These are phyloP conservation scores for Russula brevipes DNA, from an alignment of 768 basidiomycete genomes.

Conservation along the genomic window DNA sequence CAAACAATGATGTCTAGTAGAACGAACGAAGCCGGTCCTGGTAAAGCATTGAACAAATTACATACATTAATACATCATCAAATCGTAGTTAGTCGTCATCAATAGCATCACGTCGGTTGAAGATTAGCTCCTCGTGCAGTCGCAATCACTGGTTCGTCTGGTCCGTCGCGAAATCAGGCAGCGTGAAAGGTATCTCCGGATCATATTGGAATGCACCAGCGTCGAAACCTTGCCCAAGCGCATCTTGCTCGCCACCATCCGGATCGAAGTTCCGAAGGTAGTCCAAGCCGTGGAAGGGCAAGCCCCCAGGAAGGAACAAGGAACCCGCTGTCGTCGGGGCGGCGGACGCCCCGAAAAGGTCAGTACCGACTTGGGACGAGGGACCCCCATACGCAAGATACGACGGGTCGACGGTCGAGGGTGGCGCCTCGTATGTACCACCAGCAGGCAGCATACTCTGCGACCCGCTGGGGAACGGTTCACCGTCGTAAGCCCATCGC, in stretches of 20 bases:
- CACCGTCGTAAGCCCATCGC: constrained; percentile 20
- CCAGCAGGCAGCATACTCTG: constrained; percentile 1
- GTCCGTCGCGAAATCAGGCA: constrained; percentile 33
- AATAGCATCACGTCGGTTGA: constrained; percentile 4
- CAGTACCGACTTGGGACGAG: constrained; percentile 10
- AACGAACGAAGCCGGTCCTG: constrained; percentile 11
- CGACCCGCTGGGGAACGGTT: constrained; percentile 16
- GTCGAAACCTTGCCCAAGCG: constrained; percentile 60
- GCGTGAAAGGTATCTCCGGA: constrained; percentile 70
- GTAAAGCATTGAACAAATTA: not conserved
- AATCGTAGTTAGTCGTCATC: constrained; percentile 9
- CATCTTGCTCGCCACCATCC: constrained; percentile 40
- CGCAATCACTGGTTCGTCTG: not conserved
- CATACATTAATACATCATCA: constrained; percentile 19
- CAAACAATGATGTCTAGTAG: constrained; percentile 17
- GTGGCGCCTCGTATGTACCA: constrained; percentile 11
- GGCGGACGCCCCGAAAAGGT: constrained; percentile 36
- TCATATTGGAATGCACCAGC: constrained; percentile 68
- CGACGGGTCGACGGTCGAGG: constrained; percentile 24
- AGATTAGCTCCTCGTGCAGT: not conserved
- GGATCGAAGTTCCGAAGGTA: constrained; percentile 74
- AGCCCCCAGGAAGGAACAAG: constrained; percentile 63
- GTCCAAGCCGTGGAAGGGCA: constrained; percentile 83
- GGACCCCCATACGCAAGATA: constrained; percentile 20
- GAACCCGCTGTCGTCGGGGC: constrained; percentile 51